These are phyloP conservation scores for Anaeromyces robustus DNA, from an alignment of 192 early-diverging fungal genomes.

Conservation along the genomic window DNA sequence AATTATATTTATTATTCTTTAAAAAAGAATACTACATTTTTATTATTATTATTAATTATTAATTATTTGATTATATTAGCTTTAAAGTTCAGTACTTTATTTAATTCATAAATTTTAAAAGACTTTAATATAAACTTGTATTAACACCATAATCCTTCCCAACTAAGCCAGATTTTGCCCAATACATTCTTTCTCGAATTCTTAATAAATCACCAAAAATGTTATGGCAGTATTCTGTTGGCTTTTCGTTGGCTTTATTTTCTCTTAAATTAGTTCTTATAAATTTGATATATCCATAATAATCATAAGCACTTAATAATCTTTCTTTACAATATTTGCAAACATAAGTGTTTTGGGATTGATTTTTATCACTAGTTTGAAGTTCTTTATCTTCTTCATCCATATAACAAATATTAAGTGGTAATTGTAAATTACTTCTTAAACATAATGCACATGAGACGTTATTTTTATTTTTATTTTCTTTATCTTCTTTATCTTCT, in stretches of 20 bases:
- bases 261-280: not conserved
- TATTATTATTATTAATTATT: too few species aligned
- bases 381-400: not conserved
- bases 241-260: not conserved
- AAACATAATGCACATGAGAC: not conserved
- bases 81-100: too few species aligned
- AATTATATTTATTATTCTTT: too few species aligned
- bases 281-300: not conserved
- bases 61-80: too few species aligned
- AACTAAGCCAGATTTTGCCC: not conserved
- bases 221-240: not conserved
- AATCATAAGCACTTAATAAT: not conserved
- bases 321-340: not conserved
- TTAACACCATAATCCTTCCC: not conserved
- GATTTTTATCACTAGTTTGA: not conserved
- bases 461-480: not conserved
- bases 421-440: not conserved
- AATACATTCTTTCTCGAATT: not conserved
- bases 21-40: too few species aligned
- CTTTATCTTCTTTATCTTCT: not conserved
- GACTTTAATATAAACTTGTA: not conserved
- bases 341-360: not conserved
- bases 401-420: not conserved
- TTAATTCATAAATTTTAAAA: too few species aligned
- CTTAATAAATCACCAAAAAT: not conserved